Evolutionary conservation across 192 early-diverging fungal species (phyloP), one percentile per base, ranked within the genome.

Genomic region (Mortierella alpina): DNA sequence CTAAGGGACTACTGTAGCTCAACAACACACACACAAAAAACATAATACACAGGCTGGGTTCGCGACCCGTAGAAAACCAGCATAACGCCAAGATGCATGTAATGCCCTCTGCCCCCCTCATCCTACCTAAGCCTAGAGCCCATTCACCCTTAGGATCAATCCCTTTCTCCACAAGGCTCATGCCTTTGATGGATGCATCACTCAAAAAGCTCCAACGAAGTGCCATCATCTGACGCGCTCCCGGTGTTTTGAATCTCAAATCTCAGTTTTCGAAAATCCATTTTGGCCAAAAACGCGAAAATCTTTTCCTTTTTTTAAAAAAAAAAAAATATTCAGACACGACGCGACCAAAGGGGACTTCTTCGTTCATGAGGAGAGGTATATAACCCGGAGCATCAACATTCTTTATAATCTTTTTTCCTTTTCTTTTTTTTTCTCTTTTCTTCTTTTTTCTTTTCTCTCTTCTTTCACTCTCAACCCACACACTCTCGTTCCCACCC

Each of bases 401-500:
- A 59, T 66, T 55, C 72, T 52, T 66, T 65, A 39, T 59, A 66
- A 59, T 73, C 63, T 73, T 73, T 58, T 66, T 66, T 66, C 44
- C 57, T 45, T 22, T 66, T 66, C 23, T 75, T 17, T 47, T 45
- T 65, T 64, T 55, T 65, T 20, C 65, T 42, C 58, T 58, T 49
- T 31, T 67, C 18, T 55, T 14, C 60, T 58, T 48, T 68, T 57
- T 44, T 54, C 22, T 59, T 20, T 64, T 59, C 52, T 64, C 20
- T 59, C 52, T 11, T 76, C 39, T 50, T 42, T 54, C 59, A 17
- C 15, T 39, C 68, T 31, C 68, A 39, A 57, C 17, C n/a, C 39
- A 52, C 45, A 7, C 31, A 41, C 51, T 20, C 39, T 39, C 18
- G 46, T 14, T 56, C 49, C 59, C 20, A 63, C 59, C 12, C 49